Base-by-base conservation (phyloP, 2,329 filamentous ascomycete genomes). In the Sporothrix curviconia region DNA sequence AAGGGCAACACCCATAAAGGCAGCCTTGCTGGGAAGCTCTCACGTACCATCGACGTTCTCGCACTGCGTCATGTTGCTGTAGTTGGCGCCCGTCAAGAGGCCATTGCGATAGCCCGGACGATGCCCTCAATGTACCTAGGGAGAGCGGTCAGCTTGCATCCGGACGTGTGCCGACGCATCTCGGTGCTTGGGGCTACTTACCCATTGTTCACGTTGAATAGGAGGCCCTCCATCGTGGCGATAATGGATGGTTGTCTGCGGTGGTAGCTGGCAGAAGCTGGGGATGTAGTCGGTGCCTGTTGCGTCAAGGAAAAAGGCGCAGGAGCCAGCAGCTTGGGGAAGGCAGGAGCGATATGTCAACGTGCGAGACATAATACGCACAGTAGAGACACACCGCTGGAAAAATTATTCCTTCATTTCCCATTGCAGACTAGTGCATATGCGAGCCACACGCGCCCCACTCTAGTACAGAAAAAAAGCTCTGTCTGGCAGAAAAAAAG, bases 31-130 rank as follows among this genome's bases (percentile, higher is more conserved):
- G n/a, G n/a, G n/a, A n/a, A n/a, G n/a, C n/a, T n/a, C n/a, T n/a
- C n/a, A n/a, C n/a, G n/a, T n/a, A 94, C 92, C 92, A 76, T 97
- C 92, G 67, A 97, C 92, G 51, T 85, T 96, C 77, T 97, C 92
- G 83, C 92, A 97, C 81, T 97, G 92, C 62, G 89, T 95, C 75
- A 97, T 76, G 78, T 97, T 99, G 77, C 81, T 86, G 78, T 99
- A 99, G 78, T 92, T 95, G 71, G 90, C 81, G 72, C 86, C 78
- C 57, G 89, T 97, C 70, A 99, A 83, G 63, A 99, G 87, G 68
- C 87, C 83, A 75, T 97, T 99, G 70, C 92, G 87, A 76, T 97
- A 99, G 63, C 94, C 94, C 94, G 89, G 68, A 97, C 90, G 71
- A 99, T 92, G 72, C 94, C 94, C 76, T 99, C 94, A 71, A 97